These are phyloP conservation scores for Leishmania amazonensis DNA, from an alignment of 208 protist species.

Conservation along the genomic window DNA sequence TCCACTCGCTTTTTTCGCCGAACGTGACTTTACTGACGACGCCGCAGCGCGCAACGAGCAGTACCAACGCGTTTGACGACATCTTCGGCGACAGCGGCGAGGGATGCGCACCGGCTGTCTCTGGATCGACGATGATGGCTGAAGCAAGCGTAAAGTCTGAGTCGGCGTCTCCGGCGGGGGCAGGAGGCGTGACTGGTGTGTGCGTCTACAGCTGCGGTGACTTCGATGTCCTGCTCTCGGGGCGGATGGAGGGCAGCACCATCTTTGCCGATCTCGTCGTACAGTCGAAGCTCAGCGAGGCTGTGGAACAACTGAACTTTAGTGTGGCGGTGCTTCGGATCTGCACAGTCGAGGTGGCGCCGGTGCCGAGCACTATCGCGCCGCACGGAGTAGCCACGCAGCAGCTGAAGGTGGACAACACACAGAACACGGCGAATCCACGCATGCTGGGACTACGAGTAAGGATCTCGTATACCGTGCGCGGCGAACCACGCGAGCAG, in stretches of 20 bases:
- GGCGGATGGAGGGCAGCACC: constrained; percentile 18
- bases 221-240: constrained; percentile 48
- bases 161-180: neutral
- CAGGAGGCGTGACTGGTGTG: constrained; percentile 10
- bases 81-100: constrained; percentile 32
- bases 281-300: constrained; percentile 27
- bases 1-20: neutral
- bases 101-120: constrained; percentile 6
- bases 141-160: neutral
- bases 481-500: constrained; percentile 45
- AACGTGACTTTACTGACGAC: neutral
- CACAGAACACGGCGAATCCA: constrained; percentile 46
- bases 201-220: constrained; percentile 59
- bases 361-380: constrained; percentile 43
- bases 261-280: constrained; percentile 46
- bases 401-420: constrained; percentile 55
- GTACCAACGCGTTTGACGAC: constrained; percentile 18
- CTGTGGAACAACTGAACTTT: constrained; percentile 61
- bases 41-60: neutral
- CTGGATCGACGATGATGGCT: constrained; percentile 11
- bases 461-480: constrained; percentile 66
- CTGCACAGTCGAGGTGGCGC: constrained; percentile 58
- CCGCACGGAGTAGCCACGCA: constrained; percentile 48
- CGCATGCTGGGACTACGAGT: constrained; percentile 65
- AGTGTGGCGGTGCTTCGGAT: constrained; percentile 73